A percentile compares a stretch with the other conserved stretches of the same genome.
Evolutionary conservation across 768 basidiomycete genomes (phyloP).

Genomic region (Rhodotorula babjevae): DNA sequence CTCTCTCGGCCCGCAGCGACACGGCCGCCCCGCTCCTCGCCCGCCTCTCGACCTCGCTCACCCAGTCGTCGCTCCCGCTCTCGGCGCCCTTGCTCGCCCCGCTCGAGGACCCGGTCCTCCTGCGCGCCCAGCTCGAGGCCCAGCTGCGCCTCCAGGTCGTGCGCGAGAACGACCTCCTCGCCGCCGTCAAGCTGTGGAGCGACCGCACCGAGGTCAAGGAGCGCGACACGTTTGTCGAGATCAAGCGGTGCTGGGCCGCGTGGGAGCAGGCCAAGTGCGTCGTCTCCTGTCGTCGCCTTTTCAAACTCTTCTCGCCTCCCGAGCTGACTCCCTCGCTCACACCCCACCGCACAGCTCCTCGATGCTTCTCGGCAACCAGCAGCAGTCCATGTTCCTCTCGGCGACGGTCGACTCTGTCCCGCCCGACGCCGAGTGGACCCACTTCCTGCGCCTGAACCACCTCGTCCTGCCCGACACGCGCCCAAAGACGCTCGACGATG

Average conservation of each 20-base stretch:
- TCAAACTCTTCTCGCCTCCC: too few species aligned
- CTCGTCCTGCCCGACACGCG: slow-evolving; percentile 2
- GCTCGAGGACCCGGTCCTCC: slow-evolving; percentile 32
- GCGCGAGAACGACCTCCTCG: slow-evolving; percentile 31
- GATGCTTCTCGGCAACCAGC: slow-evolving; percentile 30
- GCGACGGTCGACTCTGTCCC: slow-evolving; percentile 34
- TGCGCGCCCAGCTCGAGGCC: slow-evolving; percentile 21
- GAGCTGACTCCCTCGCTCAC: too few species aligned
- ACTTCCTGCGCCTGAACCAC: slow-evolving; percentile 36
- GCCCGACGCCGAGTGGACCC: slow-evolving; percentile 32
- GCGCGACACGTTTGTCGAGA: slow-evolving; percentile 12
- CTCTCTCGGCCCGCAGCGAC: slow-evolving; percentile 1
- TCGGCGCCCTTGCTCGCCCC: slow-evolving; percentile 5
- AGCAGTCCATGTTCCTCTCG: slow-evolving; percentile 34
- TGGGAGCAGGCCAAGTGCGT: slow-evolving; percentile 28
- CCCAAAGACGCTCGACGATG: background rate
- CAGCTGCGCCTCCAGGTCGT: slow-evolving; percentile 21
- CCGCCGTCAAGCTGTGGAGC: slow-evolving; percentile 17
- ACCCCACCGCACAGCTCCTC: slow-evolving; percentile 17
- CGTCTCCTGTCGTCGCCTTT: background rate
- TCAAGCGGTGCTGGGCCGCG: slow-evolving; percentile 20
- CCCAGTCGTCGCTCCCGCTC: background rate
- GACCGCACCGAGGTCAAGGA: slow-evolving; percentile 18
- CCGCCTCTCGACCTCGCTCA: slow-evolving; percentile 10
- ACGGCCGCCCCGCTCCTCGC: slow-evolving; percentile 11